These are phyloP conservation scores for Aquilaria sinensis DNA, from an alignment of 345 rosid genomes.

Conservation along the genomic window DNA sequence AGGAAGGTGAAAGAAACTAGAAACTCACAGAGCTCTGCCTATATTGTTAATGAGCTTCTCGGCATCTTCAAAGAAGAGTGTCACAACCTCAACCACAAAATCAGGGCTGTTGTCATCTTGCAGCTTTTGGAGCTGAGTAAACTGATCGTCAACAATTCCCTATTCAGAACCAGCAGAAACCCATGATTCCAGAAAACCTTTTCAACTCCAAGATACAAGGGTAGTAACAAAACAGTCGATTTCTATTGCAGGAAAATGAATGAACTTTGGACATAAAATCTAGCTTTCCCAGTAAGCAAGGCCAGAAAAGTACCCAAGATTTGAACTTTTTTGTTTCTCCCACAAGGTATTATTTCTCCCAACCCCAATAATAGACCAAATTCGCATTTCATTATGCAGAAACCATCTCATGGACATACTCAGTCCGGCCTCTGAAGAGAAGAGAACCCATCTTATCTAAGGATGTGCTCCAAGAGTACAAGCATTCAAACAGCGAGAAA, in stretches of 20 bases:
- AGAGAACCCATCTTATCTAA: neutral
- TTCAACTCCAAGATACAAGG: neutral
- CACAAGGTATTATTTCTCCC: neutral
- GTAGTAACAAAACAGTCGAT: neutral
- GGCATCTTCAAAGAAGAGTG: slow-evolving; percentile 78
- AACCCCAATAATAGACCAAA: neutral
- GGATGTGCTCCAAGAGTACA: neutral
- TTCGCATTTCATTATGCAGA: neutral
- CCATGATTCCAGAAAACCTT: slow-evolving; percentile 1
- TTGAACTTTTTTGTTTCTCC: neutral
- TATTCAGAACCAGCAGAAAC: slow-evolving; percentile 15
- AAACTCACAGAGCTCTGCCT: slow-evolving; percentile 60
- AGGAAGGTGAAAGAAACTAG: neutral
- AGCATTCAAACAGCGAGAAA: neutral
- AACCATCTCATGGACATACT: neutral
- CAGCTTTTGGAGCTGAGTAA: slow-evolving; percentile 64
- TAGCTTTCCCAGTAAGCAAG: no score
- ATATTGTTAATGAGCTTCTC: slow-evolving; percentile 59
- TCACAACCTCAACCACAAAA: slow-evolving; percentile 65
- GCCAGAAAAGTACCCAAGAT: no score
- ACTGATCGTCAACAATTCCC: slow-evolving; percentile 79
- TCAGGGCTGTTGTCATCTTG: slow-evolving; percentile 82
- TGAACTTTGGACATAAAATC: neutral
- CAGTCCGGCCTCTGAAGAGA: neutral
- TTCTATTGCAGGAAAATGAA: neutral